Evolutionary conservation across 2,329 filamentous ascomycete genomes (phyloP).

Genomic region (Fusarium longipes): DNA sequence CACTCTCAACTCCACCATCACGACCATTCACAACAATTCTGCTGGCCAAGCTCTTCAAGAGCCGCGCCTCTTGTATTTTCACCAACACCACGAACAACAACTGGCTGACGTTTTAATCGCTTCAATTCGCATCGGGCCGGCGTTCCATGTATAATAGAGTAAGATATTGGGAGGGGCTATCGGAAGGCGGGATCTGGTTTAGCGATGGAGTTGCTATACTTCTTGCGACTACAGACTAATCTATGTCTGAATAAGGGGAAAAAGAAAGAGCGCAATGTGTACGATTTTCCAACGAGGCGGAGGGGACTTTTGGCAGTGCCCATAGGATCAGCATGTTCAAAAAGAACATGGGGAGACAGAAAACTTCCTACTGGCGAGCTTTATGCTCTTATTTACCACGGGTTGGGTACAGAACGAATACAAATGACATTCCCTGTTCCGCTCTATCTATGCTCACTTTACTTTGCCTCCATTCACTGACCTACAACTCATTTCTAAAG

Average conservation of each 20-base stretch:
- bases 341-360: conserved; percentile 13
- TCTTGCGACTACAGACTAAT: conserved; percentile 30
- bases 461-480: background rate
- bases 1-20: conserved; percentile 45
- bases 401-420: conserved; percentile 41
- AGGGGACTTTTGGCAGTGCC: conserved; percentile 11
- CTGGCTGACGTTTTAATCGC: conserved; percentile 38
- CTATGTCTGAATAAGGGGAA: conserved; percentile 29
- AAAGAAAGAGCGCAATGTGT: conserved; percentile 28
- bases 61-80: conserved; percentile 38
- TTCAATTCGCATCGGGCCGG: conserved; percentile 49
- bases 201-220: conserved; percentile 41
- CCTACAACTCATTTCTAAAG: conserved; percentile 48
- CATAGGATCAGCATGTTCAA: conserved; percentile 9
- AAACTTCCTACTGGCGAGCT: conserved; percentile 20
- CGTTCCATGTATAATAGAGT: conserved; percentile 52
- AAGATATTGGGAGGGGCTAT: conserved; percentile 28
- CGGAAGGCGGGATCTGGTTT: conserved; percentile 40
- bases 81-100: conserved; percentile 33
- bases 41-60: conserved; percentile 11
- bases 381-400: conserved; percentile 25
- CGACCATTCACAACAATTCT: conserved; percentile 20
- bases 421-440: conserved; percentile 42
- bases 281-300: conserved; percentile 25
- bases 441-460: conserved; percentile 2